Evolutionary conservation across 768 basidiomycete genomes (phyloP).

Genomic region (Lactifluus echinatus): DNA sequence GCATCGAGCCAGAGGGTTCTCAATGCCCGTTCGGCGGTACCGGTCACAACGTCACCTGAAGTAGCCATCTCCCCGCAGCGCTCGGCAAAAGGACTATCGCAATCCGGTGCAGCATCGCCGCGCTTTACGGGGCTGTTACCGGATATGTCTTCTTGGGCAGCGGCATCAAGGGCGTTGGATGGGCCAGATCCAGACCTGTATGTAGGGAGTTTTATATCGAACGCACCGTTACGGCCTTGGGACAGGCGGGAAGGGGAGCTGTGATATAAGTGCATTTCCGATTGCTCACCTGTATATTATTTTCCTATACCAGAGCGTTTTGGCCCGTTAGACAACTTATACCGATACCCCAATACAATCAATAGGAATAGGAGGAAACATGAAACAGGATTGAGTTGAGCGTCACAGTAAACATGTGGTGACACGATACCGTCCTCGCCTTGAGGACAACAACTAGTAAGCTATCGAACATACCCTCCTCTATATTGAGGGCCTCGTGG

Average conservation of each 20-base stretch:
- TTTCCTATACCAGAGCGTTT: background rate
- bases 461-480: slow-evolving; percentile 27
- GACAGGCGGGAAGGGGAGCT: background rate
- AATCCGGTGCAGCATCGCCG: slow-evolving; percentile 22
- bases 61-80: slow-evolving; percentile 9
- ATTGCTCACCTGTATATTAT: background rate
- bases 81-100: slow-evolving; percentile 20
- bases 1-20: slow-evolving; percentile 28
- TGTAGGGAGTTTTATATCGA: slow-evolving; percentile 11
- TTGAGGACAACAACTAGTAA: no score
- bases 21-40: slow-evolving; percentile 26
- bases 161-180: slow-evolving; percentile 24
- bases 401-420: background rate
- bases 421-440: background rate
- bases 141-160: slow-evolving; percentile 30
- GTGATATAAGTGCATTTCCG: background rate
- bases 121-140: slow-evolving; percentile 27
- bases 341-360: background rate
- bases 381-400: no score
- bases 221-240: background rate
- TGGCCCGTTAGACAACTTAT: background rate
- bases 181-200: slow-evolving; percentile 14
- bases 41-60: slow-evolving; percentile 20
- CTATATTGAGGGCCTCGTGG: slow-evolving; percentile 27
- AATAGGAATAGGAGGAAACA: background rate